Evolutionary conservation across 257 asterid genomes (phyloP).

Genomic region (Ligustrum vulgare): DNA sequence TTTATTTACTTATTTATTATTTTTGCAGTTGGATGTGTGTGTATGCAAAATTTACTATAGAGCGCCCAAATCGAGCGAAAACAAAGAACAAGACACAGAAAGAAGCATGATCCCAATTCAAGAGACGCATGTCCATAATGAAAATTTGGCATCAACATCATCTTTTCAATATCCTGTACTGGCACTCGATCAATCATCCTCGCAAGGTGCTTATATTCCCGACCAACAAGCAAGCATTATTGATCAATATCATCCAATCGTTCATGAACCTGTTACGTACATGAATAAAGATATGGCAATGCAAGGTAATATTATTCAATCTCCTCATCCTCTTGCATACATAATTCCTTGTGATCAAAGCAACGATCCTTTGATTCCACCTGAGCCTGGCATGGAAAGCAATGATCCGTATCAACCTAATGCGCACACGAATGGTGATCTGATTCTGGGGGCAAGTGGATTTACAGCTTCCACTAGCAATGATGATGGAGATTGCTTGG

Average conservation of each 20-base stretch:
- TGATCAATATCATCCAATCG: not conserved
- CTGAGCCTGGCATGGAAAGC: no score
- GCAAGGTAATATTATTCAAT: not conserved
- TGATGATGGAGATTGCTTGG: no score
- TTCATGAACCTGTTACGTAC: not conserved
- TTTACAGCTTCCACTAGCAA: no score
- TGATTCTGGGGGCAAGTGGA: no score
- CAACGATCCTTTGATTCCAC: no score
- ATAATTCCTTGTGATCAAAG: no score
- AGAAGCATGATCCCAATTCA: not conserved
- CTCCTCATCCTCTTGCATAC: not conserved
- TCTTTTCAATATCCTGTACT: no score
- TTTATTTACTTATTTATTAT: not conserved
- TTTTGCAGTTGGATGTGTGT: conserved; percentile 1
- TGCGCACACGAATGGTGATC: no score
- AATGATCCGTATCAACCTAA: no score
- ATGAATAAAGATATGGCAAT: not conserved
- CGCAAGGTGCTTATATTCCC: not conserved
- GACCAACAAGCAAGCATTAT: not conserved
- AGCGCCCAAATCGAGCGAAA: not conserved
- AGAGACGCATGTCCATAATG: not conserved
- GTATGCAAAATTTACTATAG: not conserved
- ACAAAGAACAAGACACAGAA: not conserved
- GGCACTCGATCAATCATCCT: not conserved
- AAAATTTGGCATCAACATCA: no score